Base-by-base conservation (phyloP, 768 basidiomycete genomes). In the Psilocybe azurescens region DNA sequence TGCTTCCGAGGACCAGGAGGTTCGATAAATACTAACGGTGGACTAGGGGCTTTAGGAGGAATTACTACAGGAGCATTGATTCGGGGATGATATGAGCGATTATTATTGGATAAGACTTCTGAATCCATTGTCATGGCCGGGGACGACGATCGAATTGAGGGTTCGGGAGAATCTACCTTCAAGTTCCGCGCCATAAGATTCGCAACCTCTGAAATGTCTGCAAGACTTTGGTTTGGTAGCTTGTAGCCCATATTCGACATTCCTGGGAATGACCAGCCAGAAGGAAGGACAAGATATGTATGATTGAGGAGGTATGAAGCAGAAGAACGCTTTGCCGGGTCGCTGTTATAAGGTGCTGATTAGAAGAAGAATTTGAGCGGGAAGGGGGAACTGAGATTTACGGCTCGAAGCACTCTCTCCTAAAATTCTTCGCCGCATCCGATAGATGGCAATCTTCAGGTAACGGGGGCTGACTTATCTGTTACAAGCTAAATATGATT, bases 361-460 rank as follows among this genome's bases (percentile, higher is more conserved):
- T 38, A 58, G 28, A 57, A 32, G 49, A 44, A 48, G 8, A 57
- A 36, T 60, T 8, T 11, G 18, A 44, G 9, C 24, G 53, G 11
- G 1, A 7, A 3, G 4, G 18, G 5, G 2, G n/a, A 39, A n/a
- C 2, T 16, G 73, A n/a, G 7, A 18, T 85, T 65, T 72, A 91
- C 92, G 85, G 81, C 18, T 90, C 84, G 65, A 97, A 93, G 74
- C 94, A 96, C 66, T 84, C 82, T 18, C 80, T 76, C 58, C 93
- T 81, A 70, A 97, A 95, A 65, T 93, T 86, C 59, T 85, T 75
- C 3, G 90, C 94, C 44, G 80, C 71, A 1, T 80, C 73, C 5
- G 88, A 86, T 38, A 97, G 74, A 3, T 77, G 72, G 33, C 94
- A 77, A 55, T 88, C 86, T 8, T 81, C 71, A 5, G 95, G 94